These are phyloP conservation scores for Metarhizium sp. DNA, from an alignment of 2,329 filamentous ascomycete species.

Conservation along the genomic window DNA sequence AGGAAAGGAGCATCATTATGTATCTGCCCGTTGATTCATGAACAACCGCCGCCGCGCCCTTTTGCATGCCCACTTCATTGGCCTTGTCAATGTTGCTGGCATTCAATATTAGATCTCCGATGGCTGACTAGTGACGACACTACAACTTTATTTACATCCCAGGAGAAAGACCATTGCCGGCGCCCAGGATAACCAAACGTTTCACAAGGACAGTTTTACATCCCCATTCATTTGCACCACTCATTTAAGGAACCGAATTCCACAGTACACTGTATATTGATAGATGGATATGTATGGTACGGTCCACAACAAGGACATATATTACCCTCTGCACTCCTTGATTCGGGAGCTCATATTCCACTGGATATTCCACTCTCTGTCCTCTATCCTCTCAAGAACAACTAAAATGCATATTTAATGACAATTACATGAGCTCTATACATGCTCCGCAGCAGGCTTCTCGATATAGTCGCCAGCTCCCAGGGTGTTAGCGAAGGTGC, in stretches of 20 bases:
- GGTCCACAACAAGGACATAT: background rate
- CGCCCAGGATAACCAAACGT: too few species aligned
- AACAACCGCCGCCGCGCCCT: too few species aligned
- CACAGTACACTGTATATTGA: conserved; percentile 5
- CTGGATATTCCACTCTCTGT: background rate
- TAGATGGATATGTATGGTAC: background rate
- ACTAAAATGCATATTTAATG: too few species aligned
- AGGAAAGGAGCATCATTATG: too few species aligned
- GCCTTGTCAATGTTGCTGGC: too few species aligned
- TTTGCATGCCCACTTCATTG: too few species aligned
- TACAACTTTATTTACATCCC: too few species aligned
- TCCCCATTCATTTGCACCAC: background rate
- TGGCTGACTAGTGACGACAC: too few species aligned
- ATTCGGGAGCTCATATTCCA: background rate
- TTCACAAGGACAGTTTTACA: background rate
- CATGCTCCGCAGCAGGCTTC: conserved; percentile 14
- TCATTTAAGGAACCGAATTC: conserved; percentile 1
- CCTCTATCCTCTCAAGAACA: background rate
- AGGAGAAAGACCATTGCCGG: too few species aligned
- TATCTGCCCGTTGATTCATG: too few species aligned
- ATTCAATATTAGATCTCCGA: too few species aligned
- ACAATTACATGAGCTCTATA: background rate
- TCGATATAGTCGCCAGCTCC: conserved; percentile 22
- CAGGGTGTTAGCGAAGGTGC: conserved; percentile 52
- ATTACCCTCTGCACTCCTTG: background rate